Conservation (phyloP, 768 basidiomycete genomes). For the Mycena pura region DNA sequence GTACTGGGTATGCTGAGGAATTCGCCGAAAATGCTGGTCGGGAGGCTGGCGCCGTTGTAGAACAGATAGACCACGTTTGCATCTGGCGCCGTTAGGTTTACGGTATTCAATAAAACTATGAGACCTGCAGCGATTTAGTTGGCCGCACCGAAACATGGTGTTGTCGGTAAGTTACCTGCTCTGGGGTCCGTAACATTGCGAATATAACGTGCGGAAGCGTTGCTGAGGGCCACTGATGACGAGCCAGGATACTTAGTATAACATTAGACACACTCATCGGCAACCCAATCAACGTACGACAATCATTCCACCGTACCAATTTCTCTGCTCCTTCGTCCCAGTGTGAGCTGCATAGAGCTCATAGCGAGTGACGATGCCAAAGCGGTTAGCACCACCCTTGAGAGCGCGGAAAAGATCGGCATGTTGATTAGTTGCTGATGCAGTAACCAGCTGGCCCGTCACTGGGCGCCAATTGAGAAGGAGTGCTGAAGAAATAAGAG, state of each 20-base stretch:
- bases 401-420: slow-evolving; percentile 50
- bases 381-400: slow-evolving; percentile 51
- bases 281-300: slow-evolving; percentile 34
- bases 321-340: slow-evolving; percentile 43
- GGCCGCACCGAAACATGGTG: slow-evolving; percentile 25
- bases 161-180: slow-evolving; percentile 38
- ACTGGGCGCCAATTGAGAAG: too few species aligned
- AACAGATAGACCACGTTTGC: slow-evolving; percentile 39
- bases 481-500: too few species aligned
- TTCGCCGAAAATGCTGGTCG: slow-evolving; percentile 41
- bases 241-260: slow-evolving; percentile 27
- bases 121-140: not conserved
- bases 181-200: slow-evolving; percentile 43
- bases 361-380: slow-evolving; percentile 52
- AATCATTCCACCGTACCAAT: slow-evolving; percentile 47
- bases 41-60: slow-evolving; percentile 43
- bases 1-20: slow-evolving; percentile 45
- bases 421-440: slow-evolving; percentile 45
- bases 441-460: slow-evolving; percentile 46
- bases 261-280: too few species aligned
- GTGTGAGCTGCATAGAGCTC: slow-evolving; percentile 46
- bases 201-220: slow-evolving; percentile 43
- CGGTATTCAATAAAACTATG: slow-evolving; percentile 28
- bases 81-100: slow-evolving; percentile 29
- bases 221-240: slow-evolving; percentile 40